Evolutionary conservation across 345 rosid genomes (phyloP).

Genomic region (Lumnitzera littorea): DNA sequence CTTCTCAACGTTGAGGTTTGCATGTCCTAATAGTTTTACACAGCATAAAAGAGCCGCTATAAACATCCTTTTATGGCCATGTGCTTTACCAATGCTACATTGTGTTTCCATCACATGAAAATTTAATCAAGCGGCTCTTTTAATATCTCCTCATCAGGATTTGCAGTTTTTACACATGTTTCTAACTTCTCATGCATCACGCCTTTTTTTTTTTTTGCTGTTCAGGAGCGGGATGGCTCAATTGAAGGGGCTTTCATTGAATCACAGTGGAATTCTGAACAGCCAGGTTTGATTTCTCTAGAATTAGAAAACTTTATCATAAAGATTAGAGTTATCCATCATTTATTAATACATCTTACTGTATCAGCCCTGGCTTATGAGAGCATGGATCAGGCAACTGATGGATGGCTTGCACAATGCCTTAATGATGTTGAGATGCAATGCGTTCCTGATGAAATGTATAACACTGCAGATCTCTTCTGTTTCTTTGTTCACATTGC

Average conservation of each 20-base stretch:
- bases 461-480: constrained; percentile 23
- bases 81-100: too few species aligned
- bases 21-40: too few species aligned
- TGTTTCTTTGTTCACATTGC: constrained; percentile 9
- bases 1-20: neutral
- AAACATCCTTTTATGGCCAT: too few species aligned
- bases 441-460: constrained; percentile 51
- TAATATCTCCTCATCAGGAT: too few species aligned
- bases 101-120: too few species aligned
- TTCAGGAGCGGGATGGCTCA: constrained; percentile 56
- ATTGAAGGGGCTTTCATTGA: constrained; percentile 52
- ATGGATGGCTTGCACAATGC: constrained; percentile 68
- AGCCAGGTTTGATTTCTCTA: constrained; percentile 52
- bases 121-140: too few species aligned
- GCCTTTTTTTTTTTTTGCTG: constrained; percentile 13
- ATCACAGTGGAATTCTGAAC: constrained; percentile 43
- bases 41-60: too few species aligned
- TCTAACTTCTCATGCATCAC: neutral
- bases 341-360: constrained; percentile 7
- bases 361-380: constrained; percentile 45
- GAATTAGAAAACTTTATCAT: neutral
- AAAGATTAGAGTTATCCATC: constrained; percentile 1
- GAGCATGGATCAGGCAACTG: constrained; percentile 49
- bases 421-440: constrained; percentile 56
- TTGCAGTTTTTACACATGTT: neutral